Conservation (phyloP, 768 basidiomycete species). For the Rhizopogon rudus region DNA sequence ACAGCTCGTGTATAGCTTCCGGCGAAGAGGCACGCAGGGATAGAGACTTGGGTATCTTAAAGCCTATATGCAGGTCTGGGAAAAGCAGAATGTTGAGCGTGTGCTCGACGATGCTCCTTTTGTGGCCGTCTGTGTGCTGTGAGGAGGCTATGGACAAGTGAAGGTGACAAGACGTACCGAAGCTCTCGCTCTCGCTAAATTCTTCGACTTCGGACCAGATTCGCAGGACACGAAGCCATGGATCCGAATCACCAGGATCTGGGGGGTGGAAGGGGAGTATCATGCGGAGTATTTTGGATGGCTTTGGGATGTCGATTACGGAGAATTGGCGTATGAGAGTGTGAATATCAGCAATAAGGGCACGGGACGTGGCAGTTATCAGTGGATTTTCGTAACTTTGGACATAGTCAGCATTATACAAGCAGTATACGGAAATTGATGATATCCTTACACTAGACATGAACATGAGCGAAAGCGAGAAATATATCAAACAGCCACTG, state of each 20-base stretch:
- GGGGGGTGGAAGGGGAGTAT: slow-evolving; percentile 39
- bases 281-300: slow-evolving; percentile 52
- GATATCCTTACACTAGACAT: slow-evolving; percentile 1
- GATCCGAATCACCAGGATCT: slow-evolving; percentile 22
- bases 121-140: slow-evolving; percentile 55
- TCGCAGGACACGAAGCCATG: slow-evolving; percentile 59
- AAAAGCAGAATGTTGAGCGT: slow-evolving; percentile 73
- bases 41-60: slow-evolving; percentile 36
- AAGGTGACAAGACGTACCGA: slow-evolving; percentile 44
- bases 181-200: slow-evolving; percentile 73
- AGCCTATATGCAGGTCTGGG: slow-evolving; percentile 59
- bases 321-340: slow-evolving; percentile 55
- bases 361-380: slow-evolving; percentile 68
- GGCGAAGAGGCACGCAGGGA: slow-evolving; percentile 26
- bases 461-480: slow-evolving; percentile 1
- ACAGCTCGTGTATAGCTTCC: slow-evolving; percentile 18
- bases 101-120: slow-evolving; percentile 72
- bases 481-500: slow-evolving; percentile 22
- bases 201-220: slow-evolving; percentile 76
- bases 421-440: neutral
- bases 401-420: slow-evolving; percentile 7
- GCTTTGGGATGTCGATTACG: slow-evolving; percentile 62
- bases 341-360: slow-evolving; percentile 69
- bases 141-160: neutral
- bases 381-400: slow-evolving; percentile 75